Conservation (phyloP, 345 rosid species). For the Conringia planisiliqua region DNA sequence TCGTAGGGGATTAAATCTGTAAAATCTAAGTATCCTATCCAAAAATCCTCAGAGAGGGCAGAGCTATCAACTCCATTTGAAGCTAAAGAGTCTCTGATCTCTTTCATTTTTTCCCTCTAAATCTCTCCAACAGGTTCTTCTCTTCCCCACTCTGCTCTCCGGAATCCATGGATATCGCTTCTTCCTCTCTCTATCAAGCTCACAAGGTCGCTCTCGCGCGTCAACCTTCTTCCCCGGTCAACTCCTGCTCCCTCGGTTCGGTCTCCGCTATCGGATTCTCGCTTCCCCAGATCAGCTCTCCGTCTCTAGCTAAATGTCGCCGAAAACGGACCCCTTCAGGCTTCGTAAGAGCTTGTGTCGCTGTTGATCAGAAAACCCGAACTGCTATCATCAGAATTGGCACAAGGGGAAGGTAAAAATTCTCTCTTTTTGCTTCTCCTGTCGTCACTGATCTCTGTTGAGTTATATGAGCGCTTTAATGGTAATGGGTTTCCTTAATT, state of each 20-base stretch:
- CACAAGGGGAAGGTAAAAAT: conserved; percentile 81
- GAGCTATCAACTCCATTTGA: conserved; percentile 27
- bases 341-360: conserved; percentile 57
- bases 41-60: conserved; percentile 16
- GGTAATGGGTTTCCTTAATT: background rate
- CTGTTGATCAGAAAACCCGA: conserved; percentile 67
- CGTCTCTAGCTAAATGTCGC: conserved; percentile 28
- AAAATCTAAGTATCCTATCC: conserved; percentile 33
- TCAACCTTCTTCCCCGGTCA: conserved; percentile 32
- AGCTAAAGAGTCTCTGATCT: conserved; percentile 10
- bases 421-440: conserved; percentile 2
- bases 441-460: background rate
- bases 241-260: conserved; percentile 45
- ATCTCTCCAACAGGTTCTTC: background rate
- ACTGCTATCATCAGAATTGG: conserved; percentile 78
- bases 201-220: conserved; percentile 16
- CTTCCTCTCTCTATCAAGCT: conserved; percentile 20
- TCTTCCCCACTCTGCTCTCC: background rate
- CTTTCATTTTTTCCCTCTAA: conserved; percentile 1
- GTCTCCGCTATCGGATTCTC: conserved; percentile 56
- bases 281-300: conserved; percentile 35
- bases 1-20: background rate
- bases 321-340: conserved; percentile 32
- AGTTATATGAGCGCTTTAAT: background rate
- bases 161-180: conserved; percentile 22